phyloP scores from a whole-genome alignment of 495 filamentous ascomycete species.

The Aspergillus coremiiformis region DNA sequence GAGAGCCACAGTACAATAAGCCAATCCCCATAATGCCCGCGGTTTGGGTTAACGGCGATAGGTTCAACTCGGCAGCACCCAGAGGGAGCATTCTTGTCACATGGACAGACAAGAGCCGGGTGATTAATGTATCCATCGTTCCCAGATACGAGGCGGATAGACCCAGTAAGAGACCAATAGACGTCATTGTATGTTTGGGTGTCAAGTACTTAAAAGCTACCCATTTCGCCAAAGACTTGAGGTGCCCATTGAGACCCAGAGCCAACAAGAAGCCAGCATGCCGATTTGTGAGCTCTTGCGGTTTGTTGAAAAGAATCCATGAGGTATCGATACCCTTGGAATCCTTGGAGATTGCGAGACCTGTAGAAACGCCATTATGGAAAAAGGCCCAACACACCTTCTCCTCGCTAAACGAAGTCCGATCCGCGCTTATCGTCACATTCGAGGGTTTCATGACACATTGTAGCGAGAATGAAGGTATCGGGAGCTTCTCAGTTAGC shows the following conservation, averaged over 20 bases:
- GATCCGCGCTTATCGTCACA: conserved; percentile 81
- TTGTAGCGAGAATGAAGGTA: conserved; percentile 77
- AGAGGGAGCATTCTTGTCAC: conserved; percentile 88
- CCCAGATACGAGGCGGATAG: conserved; percentile 89
- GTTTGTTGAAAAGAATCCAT: conserved; percentile 98
- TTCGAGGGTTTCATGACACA: conserved; percentile 88
- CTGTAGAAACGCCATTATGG: conserved; percentile 86
- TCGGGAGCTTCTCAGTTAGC: conserved; percentile 80
- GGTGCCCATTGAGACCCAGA: conserved; percentile 89
- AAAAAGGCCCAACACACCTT: conserved; percentile 98
- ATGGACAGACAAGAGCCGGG: conserved; percentile 93
- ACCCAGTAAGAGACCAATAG: conserved; percentile 86
- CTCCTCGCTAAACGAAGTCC: conserved; percentile 77
- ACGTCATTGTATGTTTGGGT: conserved; percentile 98
- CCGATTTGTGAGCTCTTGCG: conserved; percentile 79
- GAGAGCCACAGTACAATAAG: conserved; percentile 86
- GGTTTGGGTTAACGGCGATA: conserved; percentile 90
- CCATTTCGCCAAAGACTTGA: conserved; percentile 92
- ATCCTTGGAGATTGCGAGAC: conserved; percentile 79
- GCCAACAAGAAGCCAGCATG: conserved; percentile 92
- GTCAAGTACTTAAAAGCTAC: conserved; percentile 97
- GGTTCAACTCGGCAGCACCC: conserved; percentile 86
- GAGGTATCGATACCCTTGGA: conserved; percentile 95
- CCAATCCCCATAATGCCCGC: conserved; percentile 97
- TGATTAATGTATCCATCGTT: conserved; percentile 93